These are phyloP conservation scores for Populus hybrid DNA, from an alignment of 441 rosid species.

Conservation along the genomic window DNA sequence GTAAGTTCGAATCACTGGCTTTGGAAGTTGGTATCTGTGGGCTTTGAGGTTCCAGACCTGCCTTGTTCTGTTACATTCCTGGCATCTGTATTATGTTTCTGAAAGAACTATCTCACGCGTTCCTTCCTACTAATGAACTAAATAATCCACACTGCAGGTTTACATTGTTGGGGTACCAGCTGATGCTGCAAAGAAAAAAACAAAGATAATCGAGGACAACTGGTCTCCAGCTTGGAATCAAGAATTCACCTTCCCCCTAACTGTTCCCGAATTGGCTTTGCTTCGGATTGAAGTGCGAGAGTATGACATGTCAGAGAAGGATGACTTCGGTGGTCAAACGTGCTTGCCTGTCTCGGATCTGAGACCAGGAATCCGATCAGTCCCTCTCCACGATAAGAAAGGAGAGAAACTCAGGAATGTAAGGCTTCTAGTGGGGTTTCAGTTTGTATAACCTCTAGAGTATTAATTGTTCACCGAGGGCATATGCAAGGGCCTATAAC, in stretches of 20 bases:
- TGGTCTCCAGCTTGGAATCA: constrained; percentile 77
- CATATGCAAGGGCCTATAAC: not conserved
- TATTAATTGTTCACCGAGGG: not conserved
- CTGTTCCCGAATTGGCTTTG: constrained; percentile 77
- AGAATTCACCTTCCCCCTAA: constrained; percentile 68
- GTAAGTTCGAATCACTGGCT: not conserved
- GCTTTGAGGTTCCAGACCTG: not conserved
- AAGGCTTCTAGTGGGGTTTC: constrained; percentile 72
- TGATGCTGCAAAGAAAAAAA: constrained; percentile 57
- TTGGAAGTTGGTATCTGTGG: not conserved
- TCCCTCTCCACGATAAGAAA: constrained; percentile 45
- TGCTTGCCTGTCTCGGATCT: constrained; percentile 67
- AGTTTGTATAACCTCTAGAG: constrained; percentile 36
- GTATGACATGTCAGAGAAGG: constrained; percentile 72
- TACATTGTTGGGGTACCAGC: constrained; percentile 74
- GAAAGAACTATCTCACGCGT: not conserved
- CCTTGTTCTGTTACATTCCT: not conserved
- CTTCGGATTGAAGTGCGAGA: constrained; percentile 69
- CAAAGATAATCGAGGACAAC: constrained; percentile 55
- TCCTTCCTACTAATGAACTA: not conserved
- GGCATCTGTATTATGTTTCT: not conserved
- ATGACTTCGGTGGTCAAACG: constrained; percentile 82
- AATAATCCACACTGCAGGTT: constrained; percentile 35
- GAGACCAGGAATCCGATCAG: constrained; percentile 69
- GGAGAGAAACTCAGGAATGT: constrained; percentile 59